Conservation (phyloP, 352 stramenopile species). For the Phytophthora pluvialis region DNA sequence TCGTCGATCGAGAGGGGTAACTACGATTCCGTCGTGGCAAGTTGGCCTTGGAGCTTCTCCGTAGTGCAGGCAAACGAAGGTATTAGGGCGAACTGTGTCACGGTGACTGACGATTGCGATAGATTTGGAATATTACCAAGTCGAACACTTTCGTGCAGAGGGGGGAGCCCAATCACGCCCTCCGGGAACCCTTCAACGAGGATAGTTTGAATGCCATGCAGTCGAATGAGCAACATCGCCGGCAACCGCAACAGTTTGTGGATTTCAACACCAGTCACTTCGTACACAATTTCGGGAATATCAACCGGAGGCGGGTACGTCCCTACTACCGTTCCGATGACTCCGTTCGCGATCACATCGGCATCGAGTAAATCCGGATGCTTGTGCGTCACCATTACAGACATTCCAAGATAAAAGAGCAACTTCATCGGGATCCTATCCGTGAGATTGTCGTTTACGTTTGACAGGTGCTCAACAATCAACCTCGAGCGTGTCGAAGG, state of each 20-base stretch:
- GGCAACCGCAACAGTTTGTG: background rate
- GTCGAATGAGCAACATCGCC: background rate
- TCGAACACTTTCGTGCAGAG: background rate
- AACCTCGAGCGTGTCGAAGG: background rate
- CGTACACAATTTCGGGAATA: background rate
- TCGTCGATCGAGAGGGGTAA: background rate
- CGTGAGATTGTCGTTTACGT: background rate
- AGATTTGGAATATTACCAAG: conserved; percentile 1
- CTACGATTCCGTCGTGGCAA: conserved; percentile 1
- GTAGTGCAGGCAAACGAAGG: conserved; percentile 5
- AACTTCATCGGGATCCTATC: conserved; percentile 1
- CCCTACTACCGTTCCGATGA: background rate
- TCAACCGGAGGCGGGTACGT: background rate
- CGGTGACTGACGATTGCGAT: background rate
- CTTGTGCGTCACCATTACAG: background rate
- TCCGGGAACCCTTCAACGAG: background rate
- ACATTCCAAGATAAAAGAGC: background rate
- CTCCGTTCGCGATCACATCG: background rate
- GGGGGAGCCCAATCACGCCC: background rate
- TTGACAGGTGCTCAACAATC: background rate
- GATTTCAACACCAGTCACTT: background rate
- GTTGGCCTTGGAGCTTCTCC: background rate
- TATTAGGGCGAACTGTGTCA: background rate
- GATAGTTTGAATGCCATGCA: background rate
- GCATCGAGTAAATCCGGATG: background rate